phyloP scores from a whole-genome alignment of 768 basidiomycete genomes.

The Russula abietina region DNA sequence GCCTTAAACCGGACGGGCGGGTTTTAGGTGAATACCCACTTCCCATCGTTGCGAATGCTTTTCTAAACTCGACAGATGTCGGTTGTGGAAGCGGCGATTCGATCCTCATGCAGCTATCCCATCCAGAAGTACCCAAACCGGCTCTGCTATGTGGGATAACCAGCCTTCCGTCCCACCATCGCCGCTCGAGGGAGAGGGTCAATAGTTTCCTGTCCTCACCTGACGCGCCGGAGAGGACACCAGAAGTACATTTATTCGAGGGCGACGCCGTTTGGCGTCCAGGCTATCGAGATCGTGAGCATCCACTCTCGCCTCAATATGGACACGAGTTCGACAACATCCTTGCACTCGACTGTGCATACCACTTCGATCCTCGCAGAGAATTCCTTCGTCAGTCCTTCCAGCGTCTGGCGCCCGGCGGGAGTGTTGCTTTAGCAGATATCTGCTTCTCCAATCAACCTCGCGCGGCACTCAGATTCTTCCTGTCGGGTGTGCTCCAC shows the following conservation, averaged over 20 bases:
- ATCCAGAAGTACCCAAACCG: conserved; percentile 43
- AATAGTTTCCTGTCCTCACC: conserved; percentile 3
- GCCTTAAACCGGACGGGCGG: conserved; percentile 37
- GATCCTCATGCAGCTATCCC: conserved; percentile 46
- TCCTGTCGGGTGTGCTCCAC: conserved; percentile 31
- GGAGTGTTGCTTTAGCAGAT: conserved; percentile 55
- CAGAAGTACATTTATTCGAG: conserved; percentile 37
- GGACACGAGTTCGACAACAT: conserved; percentile 40
- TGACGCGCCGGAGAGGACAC: conserved; percentile 13
- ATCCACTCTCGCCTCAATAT: conserved; percentile 37
- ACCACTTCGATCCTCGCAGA: conserved; percentile 53
- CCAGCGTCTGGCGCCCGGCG: conserved; percentile 42
- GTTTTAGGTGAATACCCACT: conserved; percentile 43
- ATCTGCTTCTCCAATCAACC: conserved; percentile 43
- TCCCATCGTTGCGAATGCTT: not conserved
- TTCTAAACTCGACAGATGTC: conserved; percentile 42
- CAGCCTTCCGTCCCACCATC: conserved; percentile 43
- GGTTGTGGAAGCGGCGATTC: conserved; percentile 68
- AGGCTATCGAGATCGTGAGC: conserved; percentile 32
- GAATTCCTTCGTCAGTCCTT: conserved; percentile 49
- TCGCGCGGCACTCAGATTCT: conserved; percentile 26
- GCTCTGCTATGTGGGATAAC: conserved; percentile 52
- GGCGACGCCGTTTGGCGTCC: conserved; percentile 48
- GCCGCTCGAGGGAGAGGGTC: conserved; percentile 42
- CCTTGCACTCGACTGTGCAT: conserved; percentile 62